These are phyloP conservation scores for Benincasa hispida DNA, from an alignment of 306 rosid genomes.

Conservation along the genomic window DNA sequence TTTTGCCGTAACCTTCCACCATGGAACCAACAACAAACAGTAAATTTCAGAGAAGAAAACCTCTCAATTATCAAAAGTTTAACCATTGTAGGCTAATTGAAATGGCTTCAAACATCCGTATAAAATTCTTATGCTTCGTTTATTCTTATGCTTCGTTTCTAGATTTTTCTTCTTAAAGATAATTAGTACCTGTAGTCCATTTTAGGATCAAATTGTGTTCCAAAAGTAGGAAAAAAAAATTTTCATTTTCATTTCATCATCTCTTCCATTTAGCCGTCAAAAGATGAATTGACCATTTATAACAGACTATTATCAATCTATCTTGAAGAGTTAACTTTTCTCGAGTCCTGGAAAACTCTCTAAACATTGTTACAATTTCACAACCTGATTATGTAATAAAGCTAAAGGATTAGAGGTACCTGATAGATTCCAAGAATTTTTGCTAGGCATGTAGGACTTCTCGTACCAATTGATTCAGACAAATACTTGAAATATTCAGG, in stretches of 20 bases:
- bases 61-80: background rate
- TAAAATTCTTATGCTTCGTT: background rate
- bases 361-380: background rate
- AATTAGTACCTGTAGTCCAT: background rate
- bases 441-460: constrained; percentile 96
- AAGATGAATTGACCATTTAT: background rate
- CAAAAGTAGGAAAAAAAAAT: background rate
- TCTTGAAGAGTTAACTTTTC: background rate
- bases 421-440: constrained; percentile 95
- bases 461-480: constrained; percentile 54
- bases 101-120: background rate
- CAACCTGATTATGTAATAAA: background rate
- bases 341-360: background rate
- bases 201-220: background rate
- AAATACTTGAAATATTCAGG: constrained; percentile 87
- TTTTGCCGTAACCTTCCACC: constrained; percentile 58
- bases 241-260: background rate
- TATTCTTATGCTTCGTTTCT: background rate
- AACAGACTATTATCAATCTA: background rate
- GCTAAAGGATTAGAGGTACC: constrained; percentile 27
- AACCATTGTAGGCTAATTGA: background rate
- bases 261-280: background rate
- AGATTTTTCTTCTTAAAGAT: background rate
- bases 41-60: constrained; percentile 3
- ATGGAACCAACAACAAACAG: background rate